Evolutionary conservation across 2,329 filamentous ascomycete genomes (phyloP).

Genomic region (Claviceps spartinae): DNA sequence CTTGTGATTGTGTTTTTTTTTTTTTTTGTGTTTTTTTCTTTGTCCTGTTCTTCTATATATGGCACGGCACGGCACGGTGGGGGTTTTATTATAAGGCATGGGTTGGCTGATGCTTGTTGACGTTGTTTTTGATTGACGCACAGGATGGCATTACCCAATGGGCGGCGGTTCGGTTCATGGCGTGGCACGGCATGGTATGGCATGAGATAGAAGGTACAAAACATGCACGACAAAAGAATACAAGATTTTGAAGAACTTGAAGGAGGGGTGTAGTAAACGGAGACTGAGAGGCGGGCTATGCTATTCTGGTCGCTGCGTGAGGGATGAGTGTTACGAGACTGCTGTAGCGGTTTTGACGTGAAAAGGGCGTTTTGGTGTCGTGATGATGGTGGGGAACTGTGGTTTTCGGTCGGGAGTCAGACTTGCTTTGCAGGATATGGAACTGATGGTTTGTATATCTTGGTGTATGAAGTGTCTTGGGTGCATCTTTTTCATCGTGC

Average conservation of each 20-base stretch:
- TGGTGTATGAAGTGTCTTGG: no score
- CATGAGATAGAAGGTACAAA: constrained; percentile 9
- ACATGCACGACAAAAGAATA: background rate
- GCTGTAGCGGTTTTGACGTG: no score
- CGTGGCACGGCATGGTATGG: no score
- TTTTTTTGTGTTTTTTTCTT: background rate
- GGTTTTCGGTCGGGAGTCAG: no score
- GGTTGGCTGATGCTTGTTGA: background rate
- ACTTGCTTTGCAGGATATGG: no score
- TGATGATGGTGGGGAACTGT: no score
- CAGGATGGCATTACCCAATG: constrained; percentile 1
- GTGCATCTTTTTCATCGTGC: no score
- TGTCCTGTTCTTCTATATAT: background rate
- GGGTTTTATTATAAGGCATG: constrained; percentile 2
- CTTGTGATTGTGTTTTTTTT: background rate
- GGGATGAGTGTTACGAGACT: background rate
- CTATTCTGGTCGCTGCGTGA: background rate
- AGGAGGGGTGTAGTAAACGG: background rate
- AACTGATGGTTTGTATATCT: no score
- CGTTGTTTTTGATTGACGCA: background rate
- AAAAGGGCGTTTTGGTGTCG: no score
- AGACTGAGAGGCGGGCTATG: background rate
- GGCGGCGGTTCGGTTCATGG: background rate
- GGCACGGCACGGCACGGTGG: constrained; percentile 3
- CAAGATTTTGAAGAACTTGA: background rate